Percentiles rank a stretch among this genome's conserved stretches.
These are phyloP conservation scores for Alnus rubra DNA, from an alignment of 306 rosid species.

Conservation along the genomic window DNA sequence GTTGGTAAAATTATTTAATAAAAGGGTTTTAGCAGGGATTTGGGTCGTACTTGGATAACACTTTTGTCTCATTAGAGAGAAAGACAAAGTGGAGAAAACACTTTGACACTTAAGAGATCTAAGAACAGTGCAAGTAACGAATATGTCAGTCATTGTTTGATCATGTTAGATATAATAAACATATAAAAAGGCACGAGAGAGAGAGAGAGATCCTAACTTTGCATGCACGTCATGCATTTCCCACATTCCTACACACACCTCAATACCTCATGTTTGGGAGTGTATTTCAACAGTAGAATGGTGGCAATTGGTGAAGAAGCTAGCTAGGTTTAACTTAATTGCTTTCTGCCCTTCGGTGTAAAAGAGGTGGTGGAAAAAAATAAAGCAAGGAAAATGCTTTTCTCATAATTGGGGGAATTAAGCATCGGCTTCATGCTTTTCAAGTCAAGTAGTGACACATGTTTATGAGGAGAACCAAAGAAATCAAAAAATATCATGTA, in stretches of 20 bases:
- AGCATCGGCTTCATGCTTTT: constrained; percentile 42
- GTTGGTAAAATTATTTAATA: constrained; percentile 4
- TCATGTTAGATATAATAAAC: constrained; percentile 5
- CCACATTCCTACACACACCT: constrained; percentile 31
- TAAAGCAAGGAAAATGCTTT: constrained; percentile 45
- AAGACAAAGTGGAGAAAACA: constrained; percentile 34
- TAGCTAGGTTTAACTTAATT: not conserved
- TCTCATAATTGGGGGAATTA: constrained; percentile 29
- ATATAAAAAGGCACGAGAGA: constrained; percentile 30
- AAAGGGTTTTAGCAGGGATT: constrained; percentile 29
- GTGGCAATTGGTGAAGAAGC: not conserved
- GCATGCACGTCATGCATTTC: constrained; percentile 69
- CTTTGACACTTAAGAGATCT: constrained; percentile 50
- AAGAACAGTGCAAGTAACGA: constrained; percentile 78
- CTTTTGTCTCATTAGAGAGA: constrained; percentile 70
- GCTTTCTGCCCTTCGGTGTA: constrained; percentile 27
- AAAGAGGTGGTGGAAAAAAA: constrained; percentile 36
- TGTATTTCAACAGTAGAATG: not conserved
- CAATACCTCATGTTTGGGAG: too few relatives aligned
- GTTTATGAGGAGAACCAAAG: constrained; percentile 25
- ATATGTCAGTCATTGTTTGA: constrained; percentile 45
- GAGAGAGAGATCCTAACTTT: constrained; percentile 34
- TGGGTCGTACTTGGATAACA: constrained; percentile 35
- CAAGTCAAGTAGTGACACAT: too few relatives aligned
- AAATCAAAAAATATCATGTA: not conserved